Conservation (phyloP, 2,329 filamentous ascomycete species). For the Aspergillus ustus region DNA sequence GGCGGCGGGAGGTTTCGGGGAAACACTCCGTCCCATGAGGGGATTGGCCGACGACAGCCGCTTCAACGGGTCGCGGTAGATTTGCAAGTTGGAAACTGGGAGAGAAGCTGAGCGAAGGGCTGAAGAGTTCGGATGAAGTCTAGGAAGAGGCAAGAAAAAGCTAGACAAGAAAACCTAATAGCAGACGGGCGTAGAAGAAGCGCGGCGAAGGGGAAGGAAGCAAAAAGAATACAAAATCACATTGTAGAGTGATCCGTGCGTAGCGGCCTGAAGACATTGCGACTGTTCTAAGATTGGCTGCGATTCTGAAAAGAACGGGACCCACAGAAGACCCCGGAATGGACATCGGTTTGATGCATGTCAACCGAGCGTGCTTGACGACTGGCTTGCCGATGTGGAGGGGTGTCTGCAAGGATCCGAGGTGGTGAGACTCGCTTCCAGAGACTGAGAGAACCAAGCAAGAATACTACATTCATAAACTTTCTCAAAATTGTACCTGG, state of each 20-base stretch:
- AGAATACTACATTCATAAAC: neutral
- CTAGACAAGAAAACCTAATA: neutral
- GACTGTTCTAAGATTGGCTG: conserved; percentile 10
- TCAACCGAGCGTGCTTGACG: neutral
- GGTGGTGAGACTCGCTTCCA: neutral
- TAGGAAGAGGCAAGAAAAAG: neutral
- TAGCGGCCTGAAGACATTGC: neutral
- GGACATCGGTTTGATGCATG: conserved; percentile 1
- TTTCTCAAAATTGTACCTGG: neutral
- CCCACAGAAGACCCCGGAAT: conserved; percentile 20
- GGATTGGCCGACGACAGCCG: conserved; percentile 12
- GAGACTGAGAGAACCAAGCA: neutral
- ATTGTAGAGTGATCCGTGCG: neutral
- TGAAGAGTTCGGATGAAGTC: neutral
- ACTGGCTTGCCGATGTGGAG: neutral
- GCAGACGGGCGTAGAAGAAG: neutral
- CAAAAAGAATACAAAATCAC: conserved; percentile 6
- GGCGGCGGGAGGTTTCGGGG: conserved; percentile 17
- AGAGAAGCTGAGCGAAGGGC: neutral
- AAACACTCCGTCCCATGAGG: neutral
- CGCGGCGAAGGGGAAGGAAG: conserved; percentile 11
- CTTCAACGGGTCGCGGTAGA: neutral
- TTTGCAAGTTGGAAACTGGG: neutral
- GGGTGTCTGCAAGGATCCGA: neutral
- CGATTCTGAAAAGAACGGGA: conserved; percentile 2